These are phyloP conservation scores for Hypoxylon cercidicola DNA, from an alignment of 495 filamentous ascomycete species.

Conservation along the genomic window DNA sequence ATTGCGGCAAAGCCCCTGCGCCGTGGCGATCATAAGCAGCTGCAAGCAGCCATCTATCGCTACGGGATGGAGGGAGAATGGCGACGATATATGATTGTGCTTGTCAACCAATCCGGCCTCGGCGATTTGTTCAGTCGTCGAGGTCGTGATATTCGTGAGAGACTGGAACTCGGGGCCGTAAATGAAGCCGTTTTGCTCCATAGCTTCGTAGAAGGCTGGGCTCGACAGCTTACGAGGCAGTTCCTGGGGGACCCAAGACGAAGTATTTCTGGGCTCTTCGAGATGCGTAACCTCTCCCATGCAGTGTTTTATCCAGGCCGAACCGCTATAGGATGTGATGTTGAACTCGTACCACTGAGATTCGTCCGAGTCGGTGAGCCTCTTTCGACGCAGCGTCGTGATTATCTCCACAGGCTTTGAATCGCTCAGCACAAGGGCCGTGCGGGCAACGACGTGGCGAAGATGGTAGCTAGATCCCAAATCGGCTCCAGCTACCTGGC, in stretches of 20 bases:
- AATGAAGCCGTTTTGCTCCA: conserved; percentile 47
- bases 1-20: conserved; percentile 44
- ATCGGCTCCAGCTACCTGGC: conserved; percentile 46
- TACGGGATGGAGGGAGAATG: conserved; percentile 54
- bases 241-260: conserved; percentile 6
- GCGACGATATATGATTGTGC: conserved; percentile 22
- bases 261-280: conserved; percentile 7
- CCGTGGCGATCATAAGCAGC: conserved; percentile 47
- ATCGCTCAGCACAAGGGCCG: conserved; percentile 53
- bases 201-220: conserved; percentile 48
- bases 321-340: conserved; percentile 52
- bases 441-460: conserved; percentile 45
- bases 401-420: conserved; percentile 51
- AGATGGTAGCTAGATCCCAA: conserved; percentile 45
- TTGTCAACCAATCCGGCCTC: conserved; percentile 33
- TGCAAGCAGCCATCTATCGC: conserved; percentile 58
- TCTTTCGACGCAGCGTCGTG: conserved; percentile 49
- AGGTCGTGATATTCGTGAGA: conserved; percentile 46
- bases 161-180: conserved; percentile 59
- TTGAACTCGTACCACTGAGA: conserved; percentile 58
- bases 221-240: conserved; percentile 26
- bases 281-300: conserved; percentile 48
- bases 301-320: conserved; percentile 56
- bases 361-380: conserved; percentile 49
- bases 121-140: conserved; percentile 31